Percentiles rank a stretch among this genome's conserved stretches.
Conservation (phyloP, 345 rosid genomes). For the Psidium friedrichsthalianum region DNA sequence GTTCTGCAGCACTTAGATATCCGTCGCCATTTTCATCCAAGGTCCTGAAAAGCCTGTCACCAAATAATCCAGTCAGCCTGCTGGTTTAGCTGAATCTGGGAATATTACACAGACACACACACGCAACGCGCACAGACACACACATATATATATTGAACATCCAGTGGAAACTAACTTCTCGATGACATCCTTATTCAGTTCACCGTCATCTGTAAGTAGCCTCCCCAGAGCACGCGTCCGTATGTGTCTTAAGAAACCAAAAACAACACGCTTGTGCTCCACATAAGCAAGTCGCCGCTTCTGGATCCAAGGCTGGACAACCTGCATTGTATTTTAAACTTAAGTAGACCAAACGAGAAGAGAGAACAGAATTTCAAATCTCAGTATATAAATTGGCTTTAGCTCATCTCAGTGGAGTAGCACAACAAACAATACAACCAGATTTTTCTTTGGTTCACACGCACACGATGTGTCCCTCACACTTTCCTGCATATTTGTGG, state of each 20-base stretch:
- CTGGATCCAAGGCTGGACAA: slow-evolving; percentile 89
- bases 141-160: too few species aligned
- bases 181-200: slow-evolving; percentile 15
- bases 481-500: not conserved
- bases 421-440: not conserved
- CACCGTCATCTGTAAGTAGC: slow-evolving; percentile 25
- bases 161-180: slow-evolving; percentile 19
- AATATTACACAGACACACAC: too few species aligned
- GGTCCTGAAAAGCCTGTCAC: slow-evolving; percentile 28
- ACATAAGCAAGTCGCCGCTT: slow-evolving; percentile 61
- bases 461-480: not conserved
- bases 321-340: slow-evolving; percentile 5
- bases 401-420: not conserved
- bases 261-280: slow-evolving; percentile 52
- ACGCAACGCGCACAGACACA: too few species aligned
- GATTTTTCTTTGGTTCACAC: not conserved
- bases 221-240: slow-evolving; percentile 23
- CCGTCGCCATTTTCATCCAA: slow-evolving; percentile 30
- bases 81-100: not conserved
- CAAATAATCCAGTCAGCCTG: not conserved
- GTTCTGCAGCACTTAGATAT: slow-evolving; percentile 22
- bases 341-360: not conserved
- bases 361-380: not conserved
- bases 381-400: not conserved
- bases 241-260: slow-evolving; percentile 35